A percentile compares a stretch with the other conserved stretches of the same genome.
phyloP scores from a whole-genome alignment of 2,329 filamentous ascomycete genomes.

The Madurella mycetomatis region DNA sequence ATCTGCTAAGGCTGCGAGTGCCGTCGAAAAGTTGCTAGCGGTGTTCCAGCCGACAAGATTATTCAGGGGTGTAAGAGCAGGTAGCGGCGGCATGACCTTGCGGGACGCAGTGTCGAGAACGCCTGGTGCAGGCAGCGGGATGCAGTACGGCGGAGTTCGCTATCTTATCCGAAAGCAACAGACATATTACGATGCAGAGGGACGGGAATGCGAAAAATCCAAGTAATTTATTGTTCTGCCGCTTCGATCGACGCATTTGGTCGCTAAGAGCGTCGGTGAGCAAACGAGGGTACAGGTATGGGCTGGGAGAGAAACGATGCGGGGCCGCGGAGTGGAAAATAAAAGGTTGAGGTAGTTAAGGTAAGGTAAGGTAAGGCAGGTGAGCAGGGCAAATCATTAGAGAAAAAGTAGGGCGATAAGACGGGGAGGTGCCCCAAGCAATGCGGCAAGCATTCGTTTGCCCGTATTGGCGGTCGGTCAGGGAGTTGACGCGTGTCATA shows the following conservation, averaged over 20 bases:
- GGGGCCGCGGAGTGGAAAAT: conserved; percentile 6
- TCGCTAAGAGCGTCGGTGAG: conserved; percentile 3
- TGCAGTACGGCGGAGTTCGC: background rate
- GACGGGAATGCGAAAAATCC: background rate
- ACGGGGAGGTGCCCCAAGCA: no score
- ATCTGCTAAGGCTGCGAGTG: background rate
- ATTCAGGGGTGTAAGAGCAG: background rate
- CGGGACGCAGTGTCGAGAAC: background rate
- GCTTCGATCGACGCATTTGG: background rate
- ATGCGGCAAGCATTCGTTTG: no score
- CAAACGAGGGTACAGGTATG: conserved; percentile 3
- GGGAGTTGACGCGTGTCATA: no score
- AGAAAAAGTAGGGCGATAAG: background rate
- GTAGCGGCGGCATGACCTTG: background rate
- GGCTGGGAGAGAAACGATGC: background rate
- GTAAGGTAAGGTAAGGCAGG: background rate
- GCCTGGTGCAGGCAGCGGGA: background rate
- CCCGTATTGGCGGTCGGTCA: no score
- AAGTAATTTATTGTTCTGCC: background rate
- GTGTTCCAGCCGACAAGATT: conserved; percentile 6
- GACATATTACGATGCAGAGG: background rate
- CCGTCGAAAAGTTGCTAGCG: background rate
- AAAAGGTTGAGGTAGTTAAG: no score
- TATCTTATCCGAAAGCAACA: background rate
- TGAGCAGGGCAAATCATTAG: background rate